Base-by-base conservation (phyloP, 441 rosid species). In the Viola pubescens region DNA sequence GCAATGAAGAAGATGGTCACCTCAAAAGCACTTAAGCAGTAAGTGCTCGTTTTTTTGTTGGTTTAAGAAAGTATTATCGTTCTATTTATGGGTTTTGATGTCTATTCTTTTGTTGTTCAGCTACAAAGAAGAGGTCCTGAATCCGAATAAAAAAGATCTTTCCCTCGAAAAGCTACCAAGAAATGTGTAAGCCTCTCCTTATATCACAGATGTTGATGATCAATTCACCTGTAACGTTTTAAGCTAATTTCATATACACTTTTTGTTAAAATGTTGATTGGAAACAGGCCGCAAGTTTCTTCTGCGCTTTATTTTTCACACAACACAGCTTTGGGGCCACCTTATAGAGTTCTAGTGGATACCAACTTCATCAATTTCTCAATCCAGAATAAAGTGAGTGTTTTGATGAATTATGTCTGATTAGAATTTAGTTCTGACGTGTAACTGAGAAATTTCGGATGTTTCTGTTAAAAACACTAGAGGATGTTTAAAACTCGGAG, bases 331-430 rank as follows among this genome's bases (percentile, higher is more conserved):
- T 73, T 92, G 73, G 95, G 89, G 52, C 98, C 98, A 51, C 97
- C 98, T n/a, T 92, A 92, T 59, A 78, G 84, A 38, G 92, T 94
- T 67, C 72, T 94, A 77, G 95, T 89, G 52, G 96, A 94, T 70
- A 94, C 97, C 59, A 94, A 88, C 76, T 94, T 94, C 66, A 88
- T 94, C 70, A 94, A 94, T 76, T 88, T 94, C 80, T 94, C 97
- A 52, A 94, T 94, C 56, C 95, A 94, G 84, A 89, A 87, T 73
- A 94, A 94, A 79, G 97, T 86, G 68, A 77, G 91, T 70, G 26
- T 10, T 57, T 48, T 0, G n/a, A n/a, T n/a, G n/a, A n/a, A n/a
- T n/a, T n/a, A n/a, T n/a, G n/a, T n/a, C n/a, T n/a, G n/a, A n/a
- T n/a, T n/a, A n/a, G n/a, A n/a, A n/a, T n/a, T n/a, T n/a, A n/a